These are phyloP conservation scores for Leishmania arabica DNA, from an alignment of 208 protist species.

Conservation along the genomic window DNA sequence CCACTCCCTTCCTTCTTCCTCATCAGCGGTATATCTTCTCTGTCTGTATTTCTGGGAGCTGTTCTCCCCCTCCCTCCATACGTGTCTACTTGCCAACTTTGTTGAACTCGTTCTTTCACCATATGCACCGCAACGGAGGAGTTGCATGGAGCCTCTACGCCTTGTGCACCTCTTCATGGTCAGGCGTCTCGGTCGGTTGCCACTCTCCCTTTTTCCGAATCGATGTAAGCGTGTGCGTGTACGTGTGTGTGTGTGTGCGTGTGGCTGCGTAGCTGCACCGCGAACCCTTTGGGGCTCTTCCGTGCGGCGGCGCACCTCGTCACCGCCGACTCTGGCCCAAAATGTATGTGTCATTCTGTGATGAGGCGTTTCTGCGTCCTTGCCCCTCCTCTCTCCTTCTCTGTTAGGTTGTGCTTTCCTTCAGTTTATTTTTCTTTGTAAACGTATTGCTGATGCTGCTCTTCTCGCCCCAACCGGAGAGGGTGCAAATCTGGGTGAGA, in stretches of 20 bases:
- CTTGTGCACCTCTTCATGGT: background rate
- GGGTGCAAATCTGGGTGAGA: background rate
- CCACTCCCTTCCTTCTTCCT: background rate
- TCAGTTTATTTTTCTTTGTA: background rate
- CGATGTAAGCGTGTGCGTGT: background rate
- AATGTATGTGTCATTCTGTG: background rate
- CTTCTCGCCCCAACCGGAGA: background rate
- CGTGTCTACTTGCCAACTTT: background rate
- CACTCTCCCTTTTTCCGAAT: background rate
- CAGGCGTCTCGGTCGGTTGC: background rate
- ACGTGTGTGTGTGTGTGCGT: background rate
- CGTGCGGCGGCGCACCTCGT: background rate
- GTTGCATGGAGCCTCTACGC: background rate
- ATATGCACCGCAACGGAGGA: background rate
- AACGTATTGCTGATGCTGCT: background rate
- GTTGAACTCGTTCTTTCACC: background rate
- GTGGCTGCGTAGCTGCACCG: background rate
- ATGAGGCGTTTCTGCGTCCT: background rate
- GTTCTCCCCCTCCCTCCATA: background rate
- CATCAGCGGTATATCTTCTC: background rate
- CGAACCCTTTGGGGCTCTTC: background rate
- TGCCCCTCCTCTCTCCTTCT: background rate
- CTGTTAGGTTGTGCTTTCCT: background rate
- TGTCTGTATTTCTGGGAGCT: background rate
- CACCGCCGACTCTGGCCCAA: background rate